Percentiles rank a stretch among this genome's conserved stretches.
These are phyloP conservation scores for Hemileccinum impolitum DNA, from an alignment of 768 basidiomycete genomes.

Conservation along the genomic window DNA sequence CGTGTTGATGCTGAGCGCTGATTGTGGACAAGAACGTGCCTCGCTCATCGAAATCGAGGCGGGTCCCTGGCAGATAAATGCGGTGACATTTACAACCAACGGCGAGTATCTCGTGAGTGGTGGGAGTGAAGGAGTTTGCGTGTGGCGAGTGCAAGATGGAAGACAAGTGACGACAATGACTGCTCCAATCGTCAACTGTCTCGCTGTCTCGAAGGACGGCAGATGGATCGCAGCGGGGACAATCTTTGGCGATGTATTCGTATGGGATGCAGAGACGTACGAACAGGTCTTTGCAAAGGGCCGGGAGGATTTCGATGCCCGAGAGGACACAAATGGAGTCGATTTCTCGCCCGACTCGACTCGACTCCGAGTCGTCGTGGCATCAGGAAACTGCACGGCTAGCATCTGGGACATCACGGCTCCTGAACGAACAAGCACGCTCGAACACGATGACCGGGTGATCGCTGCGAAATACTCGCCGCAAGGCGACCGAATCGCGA, in stretches of 20 bases:
- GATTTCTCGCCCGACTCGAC: constrained; percentile 5
- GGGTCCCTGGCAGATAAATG: background rate
- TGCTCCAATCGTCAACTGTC: too few relatives aligned
- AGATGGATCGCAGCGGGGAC: constrained; percentile 3
- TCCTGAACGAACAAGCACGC: too few relatives aligned
- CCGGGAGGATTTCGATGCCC: background rate
- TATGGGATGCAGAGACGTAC: background rate
- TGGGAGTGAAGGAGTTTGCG: background rate
- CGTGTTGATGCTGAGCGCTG: background rate
- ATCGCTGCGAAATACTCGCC: too few relatives aligned
- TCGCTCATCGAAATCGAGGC: background rate
- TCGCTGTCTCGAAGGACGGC: too few relatives aligned
- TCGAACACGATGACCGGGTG: too few relatives aligned
- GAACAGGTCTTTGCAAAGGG: background rate
- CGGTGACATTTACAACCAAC: background rate
- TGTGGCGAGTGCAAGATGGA: constrained; percentile 4
- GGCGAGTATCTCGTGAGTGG: background rate
- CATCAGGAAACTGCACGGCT: background rate
- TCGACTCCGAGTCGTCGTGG: background rate
- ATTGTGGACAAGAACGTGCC: background rate
- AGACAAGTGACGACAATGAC: background rate
- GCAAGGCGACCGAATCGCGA: background rate
- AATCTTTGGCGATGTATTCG: background rate
- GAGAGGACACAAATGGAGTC: background rate
- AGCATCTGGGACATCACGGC: background rate